A percentile compares a stretch with the other conserved stretches of the same genome.
Evolutionary conservation across 106 monocot genomes (phyloP).

Genomic region (Dendrobium officinale): DNA sequence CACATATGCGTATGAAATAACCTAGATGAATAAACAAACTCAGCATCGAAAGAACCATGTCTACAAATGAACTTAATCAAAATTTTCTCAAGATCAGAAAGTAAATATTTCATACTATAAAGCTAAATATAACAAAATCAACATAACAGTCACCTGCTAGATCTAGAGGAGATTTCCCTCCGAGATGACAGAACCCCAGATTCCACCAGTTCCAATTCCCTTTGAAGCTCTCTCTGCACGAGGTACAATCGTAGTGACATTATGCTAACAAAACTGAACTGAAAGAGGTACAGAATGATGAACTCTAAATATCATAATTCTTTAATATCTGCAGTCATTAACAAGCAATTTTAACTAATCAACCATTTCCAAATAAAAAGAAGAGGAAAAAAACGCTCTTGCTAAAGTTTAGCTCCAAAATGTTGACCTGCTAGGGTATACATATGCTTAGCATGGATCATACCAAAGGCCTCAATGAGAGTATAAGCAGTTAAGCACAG

Average conservation of each 20-base stretch:
- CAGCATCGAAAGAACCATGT: not conserved
- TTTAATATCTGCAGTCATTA: not conserved
- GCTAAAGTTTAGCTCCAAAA: not conserved
- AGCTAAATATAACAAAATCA: conserved; percentile 3
- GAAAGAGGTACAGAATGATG: not conserved
- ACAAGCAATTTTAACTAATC: not conserved
- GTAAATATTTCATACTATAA: not conserved
- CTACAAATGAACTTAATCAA: not conserved
- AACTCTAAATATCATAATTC: not conserved
- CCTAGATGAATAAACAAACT: not conserved
- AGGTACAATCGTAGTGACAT: not conserved
- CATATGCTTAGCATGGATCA: not conserved
- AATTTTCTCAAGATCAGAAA: not conserved
- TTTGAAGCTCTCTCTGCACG: conserved; percentile 76
- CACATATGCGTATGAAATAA: not conserved
- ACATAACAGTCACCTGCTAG: conserved; percentile 36
- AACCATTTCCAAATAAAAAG: not conserved
- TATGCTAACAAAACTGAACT: not conserved
- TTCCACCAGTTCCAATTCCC: conserved; percentile 78
- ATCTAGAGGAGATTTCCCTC: conserved; percentile 63
- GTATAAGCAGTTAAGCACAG: not conserved
- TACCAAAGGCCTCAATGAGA: not conserved
- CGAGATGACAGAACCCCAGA: conserved; percentile 60
- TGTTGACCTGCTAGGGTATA: not conserved
- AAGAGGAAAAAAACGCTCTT: not conserved